phyloP scores from a whole-genome alignment of 2,329 filamentous ascomycete genomes.

The Plectosphaerella cucumerina region DNA sequence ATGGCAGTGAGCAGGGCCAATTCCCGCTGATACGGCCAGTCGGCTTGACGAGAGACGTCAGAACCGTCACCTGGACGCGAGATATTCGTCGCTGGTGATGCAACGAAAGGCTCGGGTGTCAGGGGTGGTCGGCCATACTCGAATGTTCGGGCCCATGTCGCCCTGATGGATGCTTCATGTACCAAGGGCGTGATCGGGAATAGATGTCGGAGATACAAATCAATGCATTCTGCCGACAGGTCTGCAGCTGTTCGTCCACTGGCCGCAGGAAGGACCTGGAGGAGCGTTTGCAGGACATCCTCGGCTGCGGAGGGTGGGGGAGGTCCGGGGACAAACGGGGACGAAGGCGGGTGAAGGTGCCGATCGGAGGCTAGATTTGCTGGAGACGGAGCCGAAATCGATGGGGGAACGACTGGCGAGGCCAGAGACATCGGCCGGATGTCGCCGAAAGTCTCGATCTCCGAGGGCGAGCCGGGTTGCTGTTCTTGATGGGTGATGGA shows the following conservation, averaged over 20 bases:
- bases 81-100: not conserved
- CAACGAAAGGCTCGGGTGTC: not conserved
- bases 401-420: not conserved
- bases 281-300: not conserved
- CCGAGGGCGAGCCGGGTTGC: not conserved
- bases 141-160: not conserved
- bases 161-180: not conserved
- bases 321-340: too few species aligned
- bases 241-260: not conserved
- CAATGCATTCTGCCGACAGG: not conserved
- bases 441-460: not conserved
- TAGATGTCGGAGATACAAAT: not conserved
- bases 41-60: not conserved
- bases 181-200: slow-evolving; percentile 1
- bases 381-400: not conserved
- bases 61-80: too few species aligned
- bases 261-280: not conserved
- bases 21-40: slow-evolving; percentile 8
- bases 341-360: not conserved
- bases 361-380: not conserved
- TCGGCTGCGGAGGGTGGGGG: not conserved
- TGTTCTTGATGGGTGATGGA: too few species aligned
- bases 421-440: not conserved
- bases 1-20: slow-evolving; percentile 40
- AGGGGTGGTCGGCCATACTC: not conserved